Evolutionary conservation across 2,329 filamentous ascomycete species (phyloP).

Genomic region (Sclerotinia glacialis): DNA sequence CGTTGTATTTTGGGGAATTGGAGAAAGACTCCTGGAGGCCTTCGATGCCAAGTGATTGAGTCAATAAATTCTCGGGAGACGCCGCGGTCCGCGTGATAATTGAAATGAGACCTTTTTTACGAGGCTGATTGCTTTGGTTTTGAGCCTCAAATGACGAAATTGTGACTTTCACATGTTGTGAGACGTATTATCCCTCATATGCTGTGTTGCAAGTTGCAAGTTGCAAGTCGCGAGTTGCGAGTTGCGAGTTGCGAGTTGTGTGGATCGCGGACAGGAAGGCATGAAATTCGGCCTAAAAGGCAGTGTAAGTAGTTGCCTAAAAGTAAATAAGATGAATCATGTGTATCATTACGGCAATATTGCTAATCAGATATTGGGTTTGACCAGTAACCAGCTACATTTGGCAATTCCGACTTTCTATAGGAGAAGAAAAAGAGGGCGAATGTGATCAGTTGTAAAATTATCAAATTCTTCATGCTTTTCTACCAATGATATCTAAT

Average conservation of each 20-base stretch:
- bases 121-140: not conserved
- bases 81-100: not conserved
- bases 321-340: not conserved
- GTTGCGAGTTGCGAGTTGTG: too few species aligned
- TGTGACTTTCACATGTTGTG: not conserved
- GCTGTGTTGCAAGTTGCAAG: not conserved
- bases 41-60: not conserved
- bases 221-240: too few species aligned
- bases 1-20: too few species aligned
- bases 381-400: not conserved
- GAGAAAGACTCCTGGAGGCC: not conserved
- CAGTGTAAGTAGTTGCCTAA: not conserved
- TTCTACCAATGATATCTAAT: conserved; percentile 22
- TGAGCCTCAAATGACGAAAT: not conserved
- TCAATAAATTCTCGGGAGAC: not conserved
- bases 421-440: not conserved
- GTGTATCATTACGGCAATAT: not conserved
- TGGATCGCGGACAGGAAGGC: not conserved
- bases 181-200: not conserved
- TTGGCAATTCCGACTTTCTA: not conserved
- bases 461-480: conserved; percentile 19
- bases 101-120: not conserved
- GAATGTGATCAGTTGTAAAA: not conserved
- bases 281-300: not conserved
- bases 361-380: not conserved